Conservation (phyloP, 352 stramenopile species). For the Pythium biforme region DNA sequence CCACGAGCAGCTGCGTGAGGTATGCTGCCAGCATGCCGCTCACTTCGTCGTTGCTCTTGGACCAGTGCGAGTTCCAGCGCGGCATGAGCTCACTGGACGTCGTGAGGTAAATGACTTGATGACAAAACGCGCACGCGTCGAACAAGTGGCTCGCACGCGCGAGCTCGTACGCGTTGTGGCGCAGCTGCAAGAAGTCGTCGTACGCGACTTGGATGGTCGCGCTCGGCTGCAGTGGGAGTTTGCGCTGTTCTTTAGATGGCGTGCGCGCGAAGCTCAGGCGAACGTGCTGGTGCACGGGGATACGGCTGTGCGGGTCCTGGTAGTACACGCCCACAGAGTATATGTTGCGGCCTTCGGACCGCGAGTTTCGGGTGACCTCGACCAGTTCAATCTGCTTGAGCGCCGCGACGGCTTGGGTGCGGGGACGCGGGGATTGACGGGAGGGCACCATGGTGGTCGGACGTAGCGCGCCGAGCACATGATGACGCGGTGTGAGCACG, state of each 20-base stretch:
- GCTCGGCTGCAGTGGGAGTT: too few relatives aligned
- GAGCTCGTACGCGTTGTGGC: slow-evolving; percentile 13
- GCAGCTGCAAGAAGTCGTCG: slow-evolving; percentile 14
- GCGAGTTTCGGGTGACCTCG: not conserved
- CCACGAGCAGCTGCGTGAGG: slow-evolving; percentile 8
- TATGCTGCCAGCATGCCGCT: slow-evolving; percentile 9
- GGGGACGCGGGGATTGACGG: not conserved
- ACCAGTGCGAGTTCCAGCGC: slow-evolving; percentile 14
- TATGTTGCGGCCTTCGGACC: not conserved
- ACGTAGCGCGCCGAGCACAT: slow-evolving; percentile 3
- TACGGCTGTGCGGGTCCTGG: not conserved
- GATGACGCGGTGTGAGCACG: too few relatives aligned
- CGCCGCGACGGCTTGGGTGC: not conserved
- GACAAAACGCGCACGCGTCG: slow-evolving; percentile 3
- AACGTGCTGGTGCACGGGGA: slow-evolving; percentile 12
- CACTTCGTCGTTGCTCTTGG: slow-evolving; percentile 7
- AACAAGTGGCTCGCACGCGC: slow-evolving; percentile 11
- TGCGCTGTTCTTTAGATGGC: too few relatives aligned
- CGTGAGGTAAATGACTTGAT: not conserved
- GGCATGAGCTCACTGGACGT: slow-evolving; percentile 1
- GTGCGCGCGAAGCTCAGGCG: not conserved
- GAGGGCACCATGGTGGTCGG: slow-evolving; percentile 2
- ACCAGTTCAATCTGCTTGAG: slow-evolving; percentile 5
- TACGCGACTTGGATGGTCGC: not conserved
- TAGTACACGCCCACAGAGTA: slow-evolving; percentile 7